Evolutionary conservation across 176 grass and related monocot species (phyloP).

Genomic region (Echinochloa phyllopogon): DNA sequence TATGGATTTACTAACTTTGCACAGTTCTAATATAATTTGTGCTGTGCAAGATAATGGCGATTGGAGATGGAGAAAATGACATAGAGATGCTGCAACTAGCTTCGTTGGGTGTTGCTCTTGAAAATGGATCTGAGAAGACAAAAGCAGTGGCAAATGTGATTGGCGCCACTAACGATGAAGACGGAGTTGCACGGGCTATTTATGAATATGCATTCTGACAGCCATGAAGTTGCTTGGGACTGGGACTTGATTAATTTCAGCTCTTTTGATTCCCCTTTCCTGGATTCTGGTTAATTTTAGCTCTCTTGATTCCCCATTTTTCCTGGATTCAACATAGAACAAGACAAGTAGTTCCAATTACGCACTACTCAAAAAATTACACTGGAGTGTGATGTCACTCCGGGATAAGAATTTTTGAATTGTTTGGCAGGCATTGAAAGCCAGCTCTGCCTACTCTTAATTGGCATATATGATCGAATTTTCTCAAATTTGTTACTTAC

Average conservation of each 20-base stretch:
- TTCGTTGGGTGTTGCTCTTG: constrained; percentile 85
- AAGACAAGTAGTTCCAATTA: neutral
- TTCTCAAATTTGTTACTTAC: neutral
- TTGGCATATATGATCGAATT: neutral
- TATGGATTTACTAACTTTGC: neutral
- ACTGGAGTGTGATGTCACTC: constrained; percentile 7
- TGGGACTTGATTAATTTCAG: constrained; percentile 16
- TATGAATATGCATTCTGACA: constrained; percentile 90
- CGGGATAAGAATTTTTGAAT: constrained; percentile 1
- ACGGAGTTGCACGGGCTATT: constrained; percentile 92
- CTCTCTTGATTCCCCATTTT: constrained; percentile 18
- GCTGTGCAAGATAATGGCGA: constrained; percentile 81
- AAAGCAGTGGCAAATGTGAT: constrained; percentile 86
- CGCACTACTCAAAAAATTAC: neutral
- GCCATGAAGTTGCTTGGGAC: neutral
- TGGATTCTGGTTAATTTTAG: neutral
- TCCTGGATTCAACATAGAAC: constrained; percentile 22
- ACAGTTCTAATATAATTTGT: neutral
- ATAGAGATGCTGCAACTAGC: constrained; percentile 89
- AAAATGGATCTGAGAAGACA: constrained; percentile 87
- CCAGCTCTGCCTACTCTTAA: neutral
- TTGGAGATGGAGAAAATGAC: constrained; percentile 98
- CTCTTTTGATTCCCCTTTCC: constrained; percentile 11
- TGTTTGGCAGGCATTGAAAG: constrained; percentile 2
- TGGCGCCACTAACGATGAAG: constrained; percentile 78